Evolutionary conservation across 2,329 filamentous ascomycete species (phyloP).

Genomic region (Aspergillus puulaauensis): DNA sequence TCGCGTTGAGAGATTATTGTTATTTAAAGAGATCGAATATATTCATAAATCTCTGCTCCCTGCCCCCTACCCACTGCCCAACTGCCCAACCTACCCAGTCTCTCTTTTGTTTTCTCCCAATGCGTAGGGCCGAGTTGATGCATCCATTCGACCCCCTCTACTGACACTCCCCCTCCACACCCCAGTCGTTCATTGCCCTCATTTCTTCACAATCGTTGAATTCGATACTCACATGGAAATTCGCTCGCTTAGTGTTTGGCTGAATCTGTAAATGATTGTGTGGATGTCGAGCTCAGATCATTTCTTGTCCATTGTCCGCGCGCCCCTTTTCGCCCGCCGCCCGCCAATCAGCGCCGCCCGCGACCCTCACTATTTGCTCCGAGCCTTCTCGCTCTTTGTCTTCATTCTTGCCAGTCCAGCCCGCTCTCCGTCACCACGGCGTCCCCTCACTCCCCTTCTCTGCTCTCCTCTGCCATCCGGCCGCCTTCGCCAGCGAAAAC

Average conservation of each 20-base stretch:
- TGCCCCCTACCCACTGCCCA: background rate
- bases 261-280: background rate
- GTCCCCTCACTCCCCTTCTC: slow-evolving; percentile 9
- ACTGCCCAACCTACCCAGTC: background rate
- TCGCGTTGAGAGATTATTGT: background rate
- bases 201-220: background rate
- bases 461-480: slow-evolving; percentile 3
- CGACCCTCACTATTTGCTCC: background rate
- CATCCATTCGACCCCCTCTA: background rate
- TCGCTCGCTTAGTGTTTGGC: background rate
- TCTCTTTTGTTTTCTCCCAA: background rate
- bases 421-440: slow-evolving; percentile 14
- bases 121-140: background rate
- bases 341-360: slow-evolving; percentile 23
- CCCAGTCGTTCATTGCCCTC: background rate
- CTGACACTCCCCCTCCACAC: background rate
- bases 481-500: slow-evolving; percentile 24
- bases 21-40: background rate
- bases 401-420: background rate
- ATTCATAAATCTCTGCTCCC: background rate
- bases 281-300: slow-evolving; percentile 24
- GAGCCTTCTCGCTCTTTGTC: slow-evolving; percentile 8
- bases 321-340: slow-evolving; percentile 23
- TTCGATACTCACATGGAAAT: background rate
- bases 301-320: slow-evolving; percentile 14